phyloP scores from a whole-genome alignment of 805 yeast species.

The Zygosaccharomyces rouxii region DNA sequence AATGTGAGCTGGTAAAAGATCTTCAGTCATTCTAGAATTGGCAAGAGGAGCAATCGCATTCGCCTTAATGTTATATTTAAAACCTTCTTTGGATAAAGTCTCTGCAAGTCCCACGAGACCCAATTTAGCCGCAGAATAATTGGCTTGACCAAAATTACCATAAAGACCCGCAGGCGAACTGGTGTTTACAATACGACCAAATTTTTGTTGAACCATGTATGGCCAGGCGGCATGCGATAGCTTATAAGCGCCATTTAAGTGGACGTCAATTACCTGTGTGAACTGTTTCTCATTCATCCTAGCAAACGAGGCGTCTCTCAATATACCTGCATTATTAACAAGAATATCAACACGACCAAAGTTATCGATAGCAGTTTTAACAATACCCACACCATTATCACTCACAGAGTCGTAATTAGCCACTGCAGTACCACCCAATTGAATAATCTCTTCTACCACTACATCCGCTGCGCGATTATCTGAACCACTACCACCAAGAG shows the following conservation, averaged over 20 bases:
- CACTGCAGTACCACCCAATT: slow-evolving; percentile 78
- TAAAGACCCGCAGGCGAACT: slow-evolving; percentile 95
- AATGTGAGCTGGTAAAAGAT: slow-evolving; percentile 77
- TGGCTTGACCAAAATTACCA: slow-evolving; percentile 96
- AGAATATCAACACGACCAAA: slow-evolving; percentile 87
- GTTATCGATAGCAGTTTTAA: slow-evolving; percentile 77
- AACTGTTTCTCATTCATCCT: slow-evolving; percentile 83
- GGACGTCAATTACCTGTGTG: slow-evolving; percentile 77
- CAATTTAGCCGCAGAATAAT: slow-evolving; percentile 89
- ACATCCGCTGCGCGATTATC: slow-evolving; percentile 75
- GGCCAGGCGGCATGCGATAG: slow-evolving; percentile 92
- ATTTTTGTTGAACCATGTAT: slow-evolving; percentile 73
- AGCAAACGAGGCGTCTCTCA: slow-evolving; percentile 81
- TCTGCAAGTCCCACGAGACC: slow-evolving; percentile 90
- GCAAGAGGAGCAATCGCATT: slow-evolving; percentile 94
- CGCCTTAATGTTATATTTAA: slow-evolving; percentile 71
- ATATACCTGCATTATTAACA: slow-evolving; percentile 92
- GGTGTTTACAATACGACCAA: slow-evolving; percentile 88
- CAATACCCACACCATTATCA: slow-evolving; percentile 75
- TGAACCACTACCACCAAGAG: slow-evolving; percentile 68
- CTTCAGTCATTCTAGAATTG: slow-evolving; percentile 93
- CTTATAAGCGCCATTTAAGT: slow-evolving; percentile 82
- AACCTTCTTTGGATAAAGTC: slow-evolving; percentile 93
- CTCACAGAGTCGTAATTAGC: slow-evolving; percentile 91
- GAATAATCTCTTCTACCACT: slow-evolving; percentile 75